Base-by-base conservation (phyloP, 768 basidiomycete genomes). In the Nevesoporus exiguus region DNA sequence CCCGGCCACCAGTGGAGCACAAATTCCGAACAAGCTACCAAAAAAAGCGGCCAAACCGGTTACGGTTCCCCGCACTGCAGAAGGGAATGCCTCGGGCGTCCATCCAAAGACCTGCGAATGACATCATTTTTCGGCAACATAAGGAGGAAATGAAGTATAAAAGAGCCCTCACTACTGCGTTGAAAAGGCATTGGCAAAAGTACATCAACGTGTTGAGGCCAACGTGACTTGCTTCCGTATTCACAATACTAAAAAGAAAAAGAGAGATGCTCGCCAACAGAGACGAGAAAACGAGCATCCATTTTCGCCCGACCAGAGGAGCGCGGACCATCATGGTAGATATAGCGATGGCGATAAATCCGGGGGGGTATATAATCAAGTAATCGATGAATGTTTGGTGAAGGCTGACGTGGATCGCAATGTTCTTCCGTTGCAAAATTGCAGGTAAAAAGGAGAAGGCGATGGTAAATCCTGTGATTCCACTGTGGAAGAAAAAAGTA, bases 61-160 rank as follows among this genome's bases (percentile, higher is more conserved):
- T 1, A 48, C 60, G 27, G 60, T 61, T 9, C 60, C 60, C 31
- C 60, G 51, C 7, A 61, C 51, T 13, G 60, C 50, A 19, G 31
- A 3, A 17, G 60, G 60, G 31, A 61, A 61, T 13, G 60, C 54
- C 31, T 61, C 60, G 3, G 60, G 60, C 22, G 49, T 61, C 60
- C 60, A 61, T 29, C 60, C 58, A 2, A 40, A 29, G 54, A 59
- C 47, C 59, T 61, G 27, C 9, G n/a, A 9, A 49, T n/a, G 17
- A n/a, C 24, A 3, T n/a, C 19, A 11, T 19, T 3, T 19, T 19
- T 58, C 33, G 42, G 40, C 0, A 3, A 42, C 7, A 22, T 5
- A 39, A 9, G 5, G 22, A 14, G 24, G 24, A 19, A 27, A 10
- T 15, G 39, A 14, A 13, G 15, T 8, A n/a, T 8, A 11, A 13